A percentile compares a stretch with the other conserved stretches of the same genome.
phyloP scores from a whole-genome alignment of 140 eudicot species.

The Ambrosia hybrid region DNA sequence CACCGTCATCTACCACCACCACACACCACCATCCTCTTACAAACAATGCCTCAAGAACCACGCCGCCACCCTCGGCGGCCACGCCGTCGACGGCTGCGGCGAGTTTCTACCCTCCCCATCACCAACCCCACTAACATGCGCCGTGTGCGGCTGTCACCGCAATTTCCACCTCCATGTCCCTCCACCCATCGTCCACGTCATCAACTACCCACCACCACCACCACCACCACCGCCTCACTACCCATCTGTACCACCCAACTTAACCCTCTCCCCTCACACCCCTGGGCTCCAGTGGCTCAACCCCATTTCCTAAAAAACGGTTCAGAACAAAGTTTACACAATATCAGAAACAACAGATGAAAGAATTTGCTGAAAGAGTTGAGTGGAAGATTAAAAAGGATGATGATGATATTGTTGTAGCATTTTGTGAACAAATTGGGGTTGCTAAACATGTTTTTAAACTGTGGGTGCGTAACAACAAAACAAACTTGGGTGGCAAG shows the following conservation, averaged over 20 bases:
- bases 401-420: slow-evolving; percentile 31
- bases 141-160: slow-evolving; percentile 62
- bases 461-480: slow-evolving; percentile 57
- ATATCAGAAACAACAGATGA: slow-evolving; percentile 41
- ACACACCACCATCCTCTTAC: slow-evolving; percentile 32
- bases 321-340: slow-evolving; percentile 46
- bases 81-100: slow-evolving; percentile 56
- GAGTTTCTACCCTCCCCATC: slow-evolving; percentile 45
- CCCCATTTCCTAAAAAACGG: slow-evolving; percentile 24
- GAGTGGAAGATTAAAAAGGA: slow-evolving; percentile 46
- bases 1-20: slow-evolving; percentile 48
- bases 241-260: slow-evolving; percentile 21
- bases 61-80: slow-evolving; percentile 50
- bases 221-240: slow-evolving; percentile 36
- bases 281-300: slow-evolving; percentile 31
- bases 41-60: slow-evolving; percentile 47
- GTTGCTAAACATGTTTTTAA: slow-evolving; percentile 38
- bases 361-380: slow-evolving; percentile 33
- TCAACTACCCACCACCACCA: slow-evolving; percentile 47
- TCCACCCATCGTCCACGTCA: slow-evolving; percentile 30
- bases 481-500: slow-evolving; percentile 21
- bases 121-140: slow-evolving; percentile 48
- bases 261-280: too few relatives aligned
- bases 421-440: slow-evolving; percentile 36
- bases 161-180: slow-evolving; percentile 35